Conservation (phyloP, 345 rosid genomes). For the Fremontodendron californicum region DNA sequence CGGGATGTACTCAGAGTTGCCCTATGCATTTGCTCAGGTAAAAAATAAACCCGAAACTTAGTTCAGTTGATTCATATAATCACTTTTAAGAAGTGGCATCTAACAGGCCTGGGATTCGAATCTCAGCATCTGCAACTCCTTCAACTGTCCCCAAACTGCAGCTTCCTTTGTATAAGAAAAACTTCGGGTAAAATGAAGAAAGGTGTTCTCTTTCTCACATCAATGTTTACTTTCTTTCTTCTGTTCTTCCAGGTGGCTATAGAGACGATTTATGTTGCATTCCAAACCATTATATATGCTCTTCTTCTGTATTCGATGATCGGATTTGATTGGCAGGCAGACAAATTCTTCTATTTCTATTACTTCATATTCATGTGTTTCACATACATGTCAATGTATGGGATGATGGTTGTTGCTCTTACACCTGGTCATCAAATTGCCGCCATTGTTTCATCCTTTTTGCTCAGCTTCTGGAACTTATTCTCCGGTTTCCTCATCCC, state of each 20-base stretch:
- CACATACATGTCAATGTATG: constrained; percentile 48
- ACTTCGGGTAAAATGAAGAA: neutral
- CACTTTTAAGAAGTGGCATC: too few relatives aligned
- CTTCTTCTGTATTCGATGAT: constrained; percentile 45
- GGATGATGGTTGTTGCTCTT: constrained; percentile 66
- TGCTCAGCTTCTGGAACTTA: constrained; percentile 52
- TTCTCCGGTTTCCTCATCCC: constrained; percentile 62
- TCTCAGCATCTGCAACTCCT: too few relatives aligned
- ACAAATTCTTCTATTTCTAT: constrained; percentile 54
- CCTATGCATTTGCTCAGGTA: constrained; percentile 63
- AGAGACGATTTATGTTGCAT: constrained; percentile 49
- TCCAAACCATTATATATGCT: constrained; percentile 45
- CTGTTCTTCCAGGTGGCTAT: constrained; percentile 40
- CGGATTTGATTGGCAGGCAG: constrained; percentile 37
- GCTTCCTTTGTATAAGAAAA: too few relatives aligned
- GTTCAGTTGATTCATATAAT: too few relatives aligned
- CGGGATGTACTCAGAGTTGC: constrained; percentile 44
- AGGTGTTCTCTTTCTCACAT: neutral
- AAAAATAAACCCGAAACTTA: too few relatives aligned
- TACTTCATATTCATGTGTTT: constrained; percentile 50
- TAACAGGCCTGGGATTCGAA: too few relatives aligned
- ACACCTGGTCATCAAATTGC: constrained; percentile 65
- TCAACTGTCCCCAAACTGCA: neutral
- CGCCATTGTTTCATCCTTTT: constrained; percentile 42
- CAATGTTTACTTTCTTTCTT: neutral